A percentile compares a stretch with the other conserved stretches of the same genome.
Evolutionary conservation across 176 grass and related monocot genomes (phyloP).

Genomic region (Triticum timopheevii): DNA sequence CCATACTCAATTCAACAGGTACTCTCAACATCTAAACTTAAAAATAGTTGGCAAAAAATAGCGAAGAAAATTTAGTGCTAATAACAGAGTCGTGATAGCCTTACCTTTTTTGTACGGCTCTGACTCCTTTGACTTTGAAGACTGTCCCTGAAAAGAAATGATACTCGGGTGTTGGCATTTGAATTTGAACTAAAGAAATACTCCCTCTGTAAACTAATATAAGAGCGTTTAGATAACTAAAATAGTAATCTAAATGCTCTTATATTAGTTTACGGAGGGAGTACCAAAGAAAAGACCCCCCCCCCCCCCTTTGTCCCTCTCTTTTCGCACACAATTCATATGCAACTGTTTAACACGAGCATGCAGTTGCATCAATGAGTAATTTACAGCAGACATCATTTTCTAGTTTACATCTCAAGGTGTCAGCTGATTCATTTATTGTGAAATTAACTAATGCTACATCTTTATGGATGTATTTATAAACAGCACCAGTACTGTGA

Average conservation of each 20-base stretch:
- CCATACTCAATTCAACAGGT: neutral
- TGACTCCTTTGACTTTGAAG: slow-evolving; percentile 73
- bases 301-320: neutral
- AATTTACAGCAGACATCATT: slow-evolving; percentile 5
- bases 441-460: neutral
- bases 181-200: neutral
- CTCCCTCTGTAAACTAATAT: no score
- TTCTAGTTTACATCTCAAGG: slow-evolving; percentile 12
- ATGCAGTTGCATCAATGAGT: neutral
- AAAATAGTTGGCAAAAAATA: neutral
- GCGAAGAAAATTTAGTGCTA: neutral
- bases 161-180: neutral
- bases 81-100: neutral
- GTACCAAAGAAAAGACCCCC: neutral
- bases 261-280: no score
- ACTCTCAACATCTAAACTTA: neutral
- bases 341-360: neutral
- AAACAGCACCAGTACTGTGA: slow-evolving; percentile 8
- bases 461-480: neutral
- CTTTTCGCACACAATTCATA: neutral
- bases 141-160: slow-evolving; percentile 62
- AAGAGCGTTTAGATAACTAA: no score
- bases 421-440: neutral
- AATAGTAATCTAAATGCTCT: no score
- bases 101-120: slow-evolving; percentile 73